These are phyloP conservation scores for Trichoderma hamatum DNA, from an alignment of 2,329 filamentous ascomycete genomes.

Conservation along the genomic window DNA sequence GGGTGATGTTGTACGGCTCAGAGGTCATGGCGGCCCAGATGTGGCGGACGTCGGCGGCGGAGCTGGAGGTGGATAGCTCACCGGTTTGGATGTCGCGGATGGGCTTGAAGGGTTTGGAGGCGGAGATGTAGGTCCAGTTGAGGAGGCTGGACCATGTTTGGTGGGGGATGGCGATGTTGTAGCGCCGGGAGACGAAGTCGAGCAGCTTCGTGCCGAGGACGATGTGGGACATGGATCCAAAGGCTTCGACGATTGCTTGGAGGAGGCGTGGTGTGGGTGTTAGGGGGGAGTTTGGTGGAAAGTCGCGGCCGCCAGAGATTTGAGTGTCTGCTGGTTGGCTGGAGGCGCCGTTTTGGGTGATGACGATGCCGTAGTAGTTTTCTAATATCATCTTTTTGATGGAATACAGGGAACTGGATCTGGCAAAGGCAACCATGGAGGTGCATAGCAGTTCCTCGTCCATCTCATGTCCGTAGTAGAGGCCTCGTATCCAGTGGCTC, in stretches of 20 bases:
- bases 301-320: constrained; percentile 43
- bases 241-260: constrained; percentile 67
- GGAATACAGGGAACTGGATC: constrained; percentile 41
- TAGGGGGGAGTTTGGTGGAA: constrained; percentile 55
- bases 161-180: constrained; percentile 58
- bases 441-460: constrained; percentile 47
- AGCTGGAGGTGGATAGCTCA: constrained; percentile 41
- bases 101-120: constrained; percentile 41
- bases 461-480: constrained; percentile 36
- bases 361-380: constrained; percentile 38
- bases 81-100: constrained; percentile 43
- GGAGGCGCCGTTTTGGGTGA: constrained; percentile 29
- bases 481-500: constrained; percentile 37
- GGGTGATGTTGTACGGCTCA: constrained; percentile 58
- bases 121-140: constrained; percentile 66
- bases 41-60: constrained; percentile 48
- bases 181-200: constrained; percentile 63
- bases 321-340: constrained; percentile 29
- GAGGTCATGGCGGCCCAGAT: constrained; percentile 64
- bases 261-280: constrained; percentile 63
- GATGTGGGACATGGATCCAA: constrained; percentile 68
- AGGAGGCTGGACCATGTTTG: constrained; percentile 69
- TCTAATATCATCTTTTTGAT: constrained; percentile 42
- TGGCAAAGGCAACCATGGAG: constrained; percentile 47
- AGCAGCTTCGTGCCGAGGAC: constrained; percentile 60